Percentiles rank a stretch among this genome's conserved stretches.
Conservation (phyloP, 2,329 filamentous ascomycete species). For the Exophiala bonariae region DNA sequence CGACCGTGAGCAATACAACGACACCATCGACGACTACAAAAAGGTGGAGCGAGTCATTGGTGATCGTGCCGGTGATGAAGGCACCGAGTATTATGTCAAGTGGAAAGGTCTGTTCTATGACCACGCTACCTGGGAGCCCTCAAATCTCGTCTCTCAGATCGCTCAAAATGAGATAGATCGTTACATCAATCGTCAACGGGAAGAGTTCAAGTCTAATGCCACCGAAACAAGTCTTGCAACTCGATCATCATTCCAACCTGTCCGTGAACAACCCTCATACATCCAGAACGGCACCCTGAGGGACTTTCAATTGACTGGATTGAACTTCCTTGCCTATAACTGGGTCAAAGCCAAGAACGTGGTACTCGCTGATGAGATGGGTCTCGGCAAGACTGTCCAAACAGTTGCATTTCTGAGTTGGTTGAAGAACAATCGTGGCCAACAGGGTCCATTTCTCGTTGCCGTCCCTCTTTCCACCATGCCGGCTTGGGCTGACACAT, state of each 20-base stretch:
- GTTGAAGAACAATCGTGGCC: slow-evolving; percentile 83
- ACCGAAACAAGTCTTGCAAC: slow-evolving; percentile 74
- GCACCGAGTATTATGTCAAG: slow-evolving; percentile 88
- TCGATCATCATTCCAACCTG: slow-evolving; percentile 68
- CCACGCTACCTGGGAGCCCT: slow-evolving; percentile 88
- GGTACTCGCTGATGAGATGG: slow-evolving; percentile 98
- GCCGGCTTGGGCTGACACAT: slow-evolving; percentile 96
- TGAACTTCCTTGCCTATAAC: slow-evolving; percentile 95
- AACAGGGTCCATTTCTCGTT: slow-evolving; percentile 93
- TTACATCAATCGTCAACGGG: slow-evolving; percentile 79
- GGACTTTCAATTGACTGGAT: slow-evolving; percentile 87
- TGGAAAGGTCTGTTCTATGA: slow-evolving; percentile 96
- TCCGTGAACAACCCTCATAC: slow-evolving; percentile 81
- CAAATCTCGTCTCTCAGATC: slow-evolving; percentile 70
- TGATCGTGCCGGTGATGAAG: slow-evolving; percentile 74
- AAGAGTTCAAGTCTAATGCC: slow-evolving; percentile 77
- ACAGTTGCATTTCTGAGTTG: slow-evolving; percentile 97
- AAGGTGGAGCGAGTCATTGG: slow-evolving; percentile 92
- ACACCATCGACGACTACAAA: slow-evolving; percentile 85
- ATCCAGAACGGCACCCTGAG: slow-evolving; percentile 81
- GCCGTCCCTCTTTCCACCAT: slow-evolving; percentile 97
- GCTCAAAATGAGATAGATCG: slow-evolving; percentile 90
- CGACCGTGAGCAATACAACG: slow-evolving; percentile 87
- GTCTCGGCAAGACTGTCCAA: slow-evolving; percentile 95
- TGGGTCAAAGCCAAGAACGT: slow-evolving; percentile 95